Conservation (phyloP, 352 stramenopile species). For the Blastocystis sp. region DNA sequence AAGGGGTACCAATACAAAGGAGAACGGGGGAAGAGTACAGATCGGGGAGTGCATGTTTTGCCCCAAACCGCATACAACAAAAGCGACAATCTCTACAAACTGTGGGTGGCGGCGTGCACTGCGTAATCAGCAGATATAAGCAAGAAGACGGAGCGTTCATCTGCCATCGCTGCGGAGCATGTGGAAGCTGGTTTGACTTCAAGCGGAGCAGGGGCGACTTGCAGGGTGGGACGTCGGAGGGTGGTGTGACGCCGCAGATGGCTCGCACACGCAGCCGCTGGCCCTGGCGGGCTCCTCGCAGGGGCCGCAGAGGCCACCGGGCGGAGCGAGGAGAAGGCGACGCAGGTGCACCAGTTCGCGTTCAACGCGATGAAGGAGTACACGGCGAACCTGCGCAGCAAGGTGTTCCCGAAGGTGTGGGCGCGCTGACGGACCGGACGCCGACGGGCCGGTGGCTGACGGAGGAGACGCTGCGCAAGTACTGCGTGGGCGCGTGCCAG, state of each 20-base stretch:
- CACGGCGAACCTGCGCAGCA: constrained; percentile 41
- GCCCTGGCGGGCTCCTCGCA: neutral
- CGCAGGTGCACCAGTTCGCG: constrained; percentile 45
- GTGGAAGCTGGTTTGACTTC: constrained; percentile 84
- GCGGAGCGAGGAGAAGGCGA: neutral
- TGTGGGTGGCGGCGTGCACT: constrained; percentile 68
- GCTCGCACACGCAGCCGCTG: neutral
- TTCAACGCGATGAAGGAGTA: constrained; percentile 62
- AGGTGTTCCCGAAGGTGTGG: constrained; percentile 31
- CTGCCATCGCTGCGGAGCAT: constrained; percentile 81
- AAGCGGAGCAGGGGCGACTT: constrained; percentile 75
- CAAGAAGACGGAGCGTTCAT: constrained; percentile 82
- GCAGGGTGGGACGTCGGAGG: neutral
- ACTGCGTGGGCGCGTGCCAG: constrained; percentile 82
- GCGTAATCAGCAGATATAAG: constrained; percentile 74
- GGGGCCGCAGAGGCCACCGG: too few relatives aligned
- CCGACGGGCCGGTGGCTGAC: constrained; percentile 74
- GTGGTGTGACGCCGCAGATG: neutral
- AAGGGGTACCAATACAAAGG: constrained; percentile 65
- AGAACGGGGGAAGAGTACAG: constrained; percentile 60
- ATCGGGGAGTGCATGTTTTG: constrained; percentile 74
- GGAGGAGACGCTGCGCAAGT: constrained; percentile 80
- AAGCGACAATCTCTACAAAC: constrained; percentile 83
- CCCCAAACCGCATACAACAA: constrained; percentile 78
- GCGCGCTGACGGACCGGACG: constrained; percentile 29